Evolutionary conservation across 2,329 filamentous ascomycete genomes (phyloP).

Genomic region (Phyllosticta capitalensis): DNA sequence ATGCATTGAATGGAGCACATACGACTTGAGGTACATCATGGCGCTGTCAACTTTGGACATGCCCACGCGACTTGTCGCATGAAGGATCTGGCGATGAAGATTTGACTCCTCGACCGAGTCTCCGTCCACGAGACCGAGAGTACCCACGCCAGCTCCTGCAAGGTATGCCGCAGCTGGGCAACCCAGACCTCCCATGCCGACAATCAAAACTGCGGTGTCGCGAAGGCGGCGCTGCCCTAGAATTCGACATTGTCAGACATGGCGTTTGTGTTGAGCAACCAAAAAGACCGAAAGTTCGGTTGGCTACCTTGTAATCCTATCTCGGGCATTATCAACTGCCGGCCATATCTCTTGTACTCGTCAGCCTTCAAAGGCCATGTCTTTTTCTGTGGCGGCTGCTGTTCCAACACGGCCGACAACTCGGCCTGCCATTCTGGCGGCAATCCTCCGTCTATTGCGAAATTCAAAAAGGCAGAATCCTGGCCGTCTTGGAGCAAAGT

Average conservation of each 20-base stretch:
- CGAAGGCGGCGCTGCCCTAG: conserved; percentile 68
- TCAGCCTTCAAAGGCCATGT: conserved; percentile 59
- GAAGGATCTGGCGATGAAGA: conserved; percentile 82
- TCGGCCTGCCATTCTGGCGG: conserved; percentile 35
- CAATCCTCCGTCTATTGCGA: conserved; percentile 32
- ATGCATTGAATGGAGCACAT: conserved; percentile 22
- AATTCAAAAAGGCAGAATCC: conserved; percentile 18
- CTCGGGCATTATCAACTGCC: conserved; percentile 80
- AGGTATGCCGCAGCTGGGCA: conserved; percentile 92
- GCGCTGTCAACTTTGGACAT: conserved; percentile 72
- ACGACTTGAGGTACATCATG: conserved; percentile 34
- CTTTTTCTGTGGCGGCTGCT: conserved; percentile 10
- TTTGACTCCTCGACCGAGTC: conserved; percentile 86
- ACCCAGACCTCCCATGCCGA: conserved; percentile 82
- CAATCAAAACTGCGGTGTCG: conserved; percentile 61
- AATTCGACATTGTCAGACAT: neutral
- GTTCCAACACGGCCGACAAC: conserved; percentile 28
- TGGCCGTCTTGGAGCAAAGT: conserved; percentile 13
- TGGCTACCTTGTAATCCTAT: conserved; percentile 63
- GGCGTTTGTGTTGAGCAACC: neutral
- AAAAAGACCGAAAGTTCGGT: neutral
- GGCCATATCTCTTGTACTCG: conserved; percentile 79
- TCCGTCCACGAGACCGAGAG: conserved; percentile 74
- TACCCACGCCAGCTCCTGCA: conserved; percentile 78
- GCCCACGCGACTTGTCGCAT: conserved; percentile 61